A percentile compares a stretch with the other conserved stretches of the same genome.
phyloP scores from a whole-genome alignment of 805 yeast species.

The Lachancea fermentati region DNA sequence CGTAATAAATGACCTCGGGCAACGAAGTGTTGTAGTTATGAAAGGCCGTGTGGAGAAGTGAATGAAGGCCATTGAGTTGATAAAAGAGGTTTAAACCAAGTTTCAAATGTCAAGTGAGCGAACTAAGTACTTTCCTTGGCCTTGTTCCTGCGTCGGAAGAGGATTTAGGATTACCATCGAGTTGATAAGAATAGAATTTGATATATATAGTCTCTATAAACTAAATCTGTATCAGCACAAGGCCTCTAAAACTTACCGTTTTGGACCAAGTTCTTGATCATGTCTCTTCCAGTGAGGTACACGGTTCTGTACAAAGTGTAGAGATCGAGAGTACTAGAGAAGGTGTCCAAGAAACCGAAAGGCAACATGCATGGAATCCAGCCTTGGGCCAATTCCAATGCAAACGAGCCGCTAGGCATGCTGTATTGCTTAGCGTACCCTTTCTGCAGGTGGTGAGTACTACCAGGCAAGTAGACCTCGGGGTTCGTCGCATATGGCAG shows the following conservation, averaged over 20 bases:
- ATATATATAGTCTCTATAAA: no score
- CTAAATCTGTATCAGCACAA: no score
- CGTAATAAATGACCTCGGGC: no score
- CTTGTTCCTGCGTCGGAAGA: no score
- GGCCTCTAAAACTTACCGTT: conserved; percentile 73
- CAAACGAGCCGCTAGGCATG: conserved; percentile 79
- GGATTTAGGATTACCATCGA: no score
- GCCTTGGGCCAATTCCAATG: conserved; percentile 95
- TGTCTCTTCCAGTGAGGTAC: conserved; percentile 70
- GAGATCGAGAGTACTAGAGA: conserved; percentile 76
- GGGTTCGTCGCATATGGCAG: conserved; percentile 55
- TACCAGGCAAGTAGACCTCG: conserved; percentile 81
- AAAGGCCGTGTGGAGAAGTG: no score
- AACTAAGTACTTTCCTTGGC: no score
- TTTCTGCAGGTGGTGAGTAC: conserved; percentile 68
- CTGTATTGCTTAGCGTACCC: conserved; percentile 79
- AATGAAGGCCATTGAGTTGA: no score
- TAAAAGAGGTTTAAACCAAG: no score
- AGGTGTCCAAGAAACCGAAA: conserved; percentile 80
- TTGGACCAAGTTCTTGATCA: conserved; percentile 55
- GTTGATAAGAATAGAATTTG: no score
- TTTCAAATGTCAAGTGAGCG: no score
- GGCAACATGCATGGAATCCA: conserved; percentile 99
- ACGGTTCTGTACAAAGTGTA: conserved; percentile 63
- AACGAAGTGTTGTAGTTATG: no score